Percentiles rank a stretch among this genome's conserved stretches.
Evolutionary conservation across 176 grass and related monocot genomes (phyloP).

Genomic region (Oryza nivara): DNA sequence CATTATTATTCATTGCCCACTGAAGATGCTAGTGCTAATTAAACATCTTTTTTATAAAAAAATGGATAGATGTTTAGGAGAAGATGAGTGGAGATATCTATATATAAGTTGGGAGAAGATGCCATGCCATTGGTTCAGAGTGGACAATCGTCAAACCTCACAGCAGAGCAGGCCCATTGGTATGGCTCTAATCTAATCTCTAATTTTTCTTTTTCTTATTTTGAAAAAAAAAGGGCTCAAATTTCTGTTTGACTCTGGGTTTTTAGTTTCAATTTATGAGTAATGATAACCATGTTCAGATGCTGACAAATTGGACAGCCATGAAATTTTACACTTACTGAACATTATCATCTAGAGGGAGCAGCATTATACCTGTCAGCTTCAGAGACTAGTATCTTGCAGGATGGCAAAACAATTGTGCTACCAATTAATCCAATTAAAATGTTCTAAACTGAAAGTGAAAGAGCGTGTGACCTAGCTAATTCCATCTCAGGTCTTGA

Average conservation of each 20-base stretch:
- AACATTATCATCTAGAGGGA: not conserved
- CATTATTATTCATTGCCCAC: not conserved
- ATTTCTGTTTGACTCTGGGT: not conserved
- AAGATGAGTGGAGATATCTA: slow-evolving; percentile 3
- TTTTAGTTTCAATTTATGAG: not conserved
- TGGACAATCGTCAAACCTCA: slow-evolving; percentile 36
- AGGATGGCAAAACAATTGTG: not conserved
- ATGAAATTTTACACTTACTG: not conserved
- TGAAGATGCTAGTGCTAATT: not conserved
- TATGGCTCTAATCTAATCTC: not conserved
- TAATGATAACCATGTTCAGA: not conserved
- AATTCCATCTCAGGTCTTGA: slow-evolving; percentile 7
- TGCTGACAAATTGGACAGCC: not conserved
- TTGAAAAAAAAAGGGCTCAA: not conserved
- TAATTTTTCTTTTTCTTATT: not conserved
- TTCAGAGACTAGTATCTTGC: not conserved
- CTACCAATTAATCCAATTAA: not conserved
- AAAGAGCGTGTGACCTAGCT: not conserved
- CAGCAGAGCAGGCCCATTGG: not conserved
- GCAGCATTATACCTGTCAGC: not conserved
- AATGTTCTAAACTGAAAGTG: slow-evolving; percentile 11
- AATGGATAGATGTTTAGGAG: not conserved
- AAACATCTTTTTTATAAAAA: not conserved
- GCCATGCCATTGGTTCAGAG: slow-evolving; percentile 27
- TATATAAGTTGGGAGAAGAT: slow-evolving; percentile 22